These are phyloP conservation scores for Beauveria asiatica DNA, from an alignment of 2,329 filamentous ascomycete species.

Conservation along the genomic window DNA sequence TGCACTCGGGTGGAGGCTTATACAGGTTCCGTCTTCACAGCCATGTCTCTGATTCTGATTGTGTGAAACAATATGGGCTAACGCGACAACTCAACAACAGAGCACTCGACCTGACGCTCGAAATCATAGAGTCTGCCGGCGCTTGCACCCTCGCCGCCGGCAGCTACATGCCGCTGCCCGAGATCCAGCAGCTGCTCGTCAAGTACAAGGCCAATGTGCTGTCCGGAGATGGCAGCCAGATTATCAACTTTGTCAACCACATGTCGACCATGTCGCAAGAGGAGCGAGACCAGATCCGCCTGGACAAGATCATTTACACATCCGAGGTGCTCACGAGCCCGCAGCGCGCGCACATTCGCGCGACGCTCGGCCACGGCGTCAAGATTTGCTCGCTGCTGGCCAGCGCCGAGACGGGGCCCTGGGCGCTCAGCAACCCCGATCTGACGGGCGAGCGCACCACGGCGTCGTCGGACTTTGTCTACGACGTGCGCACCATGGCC, in stretches of 20 bases:
- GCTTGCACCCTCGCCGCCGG: slow-evolving; percentile 31
- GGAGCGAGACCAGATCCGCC: slow-evolving; percentile 17
- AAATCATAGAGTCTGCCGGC: slow-evolving; percentile 33
- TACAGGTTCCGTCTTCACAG: slow-evolving; percentile 18
- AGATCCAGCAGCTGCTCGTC: slow-evolving; percentile 20
- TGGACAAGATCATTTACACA: slow-evolving; percentile 36
- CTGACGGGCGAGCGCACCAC: slow-evolving; percentile 15
- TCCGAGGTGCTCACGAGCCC: slow-evolving; percentile 29
- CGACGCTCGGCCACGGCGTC: slow-evolving; percentile 21
- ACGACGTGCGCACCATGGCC: slow-evolving; percentile 27
- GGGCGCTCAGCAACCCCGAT: slow-evolving; percentile 23
- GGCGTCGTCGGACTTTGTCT: slow-evolving; percentile 26
- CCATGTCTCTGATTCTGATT: too few relatives aligned
- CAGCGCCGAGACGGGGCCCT: slow-evolving; percentile 35
- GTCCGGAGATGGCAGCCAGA: slow-evolving; percentile 29
- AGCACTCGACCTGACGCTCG: slow-evolving; percentile 31
- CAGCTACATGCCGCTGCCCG: slow-evolving; percentile 16
- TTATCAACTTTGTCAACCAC: slow-evolving; percentile 27
- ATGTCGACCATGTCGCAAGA: slow-evolving; percentile 22
- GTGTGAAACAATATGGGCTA: not conserved
- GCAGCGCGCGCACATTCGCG: slow-evolving; percentile 24
- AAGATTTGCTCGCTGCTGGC: slow-evolving; percentile 32
- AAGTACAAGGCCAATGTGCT: slow-evolving; percentile 30
- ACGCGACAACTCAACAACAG: slow-evolving; percentile 10
- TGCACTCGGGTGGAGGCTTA: slow-evolving; percentile 26